phyloP scores from a whole-genome alignment of 2,329 filamentous ascomycete genomes.

The Exophiala sp. region DNA sequence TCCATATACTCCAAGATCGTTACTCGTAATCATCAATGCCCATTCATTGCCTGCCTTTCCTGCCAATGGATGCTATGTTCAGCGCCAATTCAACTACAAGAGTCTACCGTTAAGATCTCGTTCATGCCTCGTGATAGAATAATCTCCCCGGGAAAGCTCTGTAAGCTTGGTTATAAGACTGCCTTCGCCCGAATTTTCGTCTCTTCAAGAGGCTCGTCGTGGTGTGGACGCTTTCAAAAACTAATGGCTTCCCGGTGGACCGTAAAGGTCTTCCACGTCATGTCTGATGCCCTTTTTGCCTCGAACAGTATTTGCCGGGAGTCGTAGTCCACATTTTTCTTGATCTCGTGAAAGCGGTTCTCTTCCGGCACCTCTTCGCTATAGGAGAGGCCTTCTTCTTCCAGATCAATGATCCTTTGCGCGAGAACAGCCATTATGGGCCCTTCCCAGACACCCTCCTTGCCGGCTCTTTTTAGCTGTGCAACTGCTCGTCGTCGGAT shows the following conservation, averaged over 20 bases:
- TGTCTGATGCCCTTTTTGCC: slow-evolving; percentile 23
- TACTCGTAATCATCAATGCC: too few species aligned
- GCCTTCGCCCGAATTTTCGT: too few species aligned
- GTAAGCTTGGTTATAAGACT: too few species aligned
- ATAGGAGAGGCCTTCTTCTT: slow-evolving; percentile 25
- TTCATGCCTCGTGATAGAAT: too few species aligned
- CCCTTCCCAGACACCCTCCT: slow-evolving; percentile 36
- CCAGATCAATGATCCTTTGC: slow-evolving; percentile 28
- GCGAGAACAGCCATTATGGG: slow-evolving; percentile 32
- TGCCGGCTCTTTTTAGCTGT: slow-evolving; percentile 32
- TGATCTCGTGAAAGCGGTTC: slow-evolving; percentile 29
- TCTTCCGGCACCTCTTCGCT: slow-evolving; percentile 25
- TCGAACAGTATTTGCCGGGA: slow-evolving; percentile 24
- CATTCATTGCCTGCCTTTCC: too few species aligned
- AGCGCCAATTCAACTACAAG: too few species aligned
- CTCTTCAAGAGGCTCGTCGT: too few species aligned
- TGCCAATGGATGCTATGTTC: too few species aligned
- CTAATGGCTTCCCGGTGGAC: slow-evolving; percentile 21
- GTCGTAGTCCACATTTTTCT: slow-evolving; percentile 30
- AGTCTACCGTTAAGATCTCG: too few species aligned
- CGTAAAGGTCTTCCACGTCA: slow-evolving; percentile 24
- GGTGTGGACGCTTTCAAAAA: slow-evolving; percentile 19
- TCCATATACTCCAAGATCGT: too few species aligned
- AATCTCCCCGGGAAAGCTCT: too few species aligned
- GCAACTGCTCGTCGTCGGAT: slow-evolving; percentile 31